Conservation (phyloP, 2,329 filamentous ascomycete genomes). For the Rhinocladiella similis region DNA sequence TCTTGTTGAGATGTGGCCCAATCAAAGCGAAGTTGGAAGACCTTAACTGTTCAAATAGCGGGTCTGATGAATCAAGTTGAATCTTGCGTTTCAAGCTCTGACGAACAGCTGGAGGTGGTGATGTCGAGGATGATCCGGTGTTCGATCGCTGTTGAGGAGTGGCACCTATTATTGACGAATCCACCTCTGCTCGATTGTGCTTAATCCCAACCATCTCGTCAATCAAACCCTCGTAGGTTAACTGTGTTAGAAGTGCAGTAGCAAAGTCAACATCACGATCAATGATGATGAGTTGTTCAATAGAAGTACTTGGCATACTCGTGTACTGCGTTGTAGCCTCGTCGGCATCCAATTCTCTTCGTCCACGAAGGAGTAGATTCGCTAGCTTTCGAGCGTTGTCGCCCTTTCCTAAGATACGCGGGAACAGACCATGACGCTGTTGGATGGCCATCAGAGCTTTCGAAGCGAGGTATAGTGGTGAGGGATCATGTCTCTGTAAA, state of each 20-base stretch:
- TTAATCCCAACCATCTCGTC: conserved; percentile 91
- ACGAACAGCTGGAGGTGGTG: conserved; percentile 53
- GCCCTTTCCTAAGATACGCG: conserved; percentile 90
- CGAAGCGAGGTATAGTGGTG: conserved; percentile 83
- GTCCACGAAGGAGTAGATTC: conserved; percentile 85
- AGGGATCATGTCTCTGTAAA: conserved; percentile 75
- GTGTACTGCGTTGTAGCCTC: conserved; percentile 46
- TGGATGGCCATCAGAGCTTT: conserved; percentile 94
- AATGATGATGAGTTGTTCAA: conserved; percentile 90
- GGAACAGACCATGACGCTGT: conserved; percentile 87
- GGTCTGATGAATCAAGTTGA: conserved; percentile 83
- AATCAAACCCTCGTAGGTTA: conserved; percentile 94
- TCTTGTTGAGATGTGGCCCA: conserved; percentile 82
- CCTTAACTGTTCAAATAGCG: conserved; percentile 81
- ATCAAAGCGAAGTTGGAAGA: conserved; percentile 96
- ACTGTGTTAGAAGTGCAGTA: conserved; percentile 85
- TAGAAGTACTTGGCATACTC: conserved; percentile 75
- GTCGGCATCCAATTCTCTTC: conserved; percentile 84
- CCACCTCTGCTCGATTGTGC: conserved; percentile 89
- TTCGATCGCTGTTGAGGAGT: conserved; percentile 55
- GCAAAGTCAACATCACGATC: conserved; percentile 94
- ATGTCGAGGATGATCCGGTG: conserved; percentile 57
- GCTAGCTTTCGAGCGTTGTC: conserved; percentile 88
- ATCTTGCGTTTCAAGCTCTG: conserved; percentile 82
- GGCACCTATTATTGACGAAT: conserved; percentile 83